Conservation (phyloP, 2,329 filamentous ascomycete species). For the Chaetomium globosum region DNA sequence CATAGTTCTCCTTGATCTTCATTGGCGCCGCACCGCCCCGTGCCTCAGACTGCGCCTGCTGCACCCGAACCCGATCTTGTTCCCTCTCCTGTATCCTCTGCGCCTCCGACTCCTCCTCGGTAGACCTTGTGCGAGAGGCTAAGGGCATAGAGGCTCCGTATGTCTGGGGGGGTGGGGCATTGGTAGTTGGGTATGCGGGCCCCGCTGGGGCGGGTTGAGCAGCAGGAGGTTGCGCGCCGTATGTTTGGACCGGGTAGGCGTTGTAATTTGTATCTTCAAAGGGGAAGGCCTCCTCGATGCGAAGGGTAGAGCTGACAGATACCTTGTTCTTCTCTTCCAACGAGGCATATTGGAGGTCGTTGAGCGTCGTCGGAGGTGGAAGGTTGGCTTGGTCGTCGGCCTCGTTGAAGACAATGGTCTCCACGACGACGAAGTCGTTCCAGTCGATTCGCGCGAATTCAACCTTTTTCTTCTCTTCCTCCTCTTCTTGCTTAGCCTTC, state of each 20-base stretch:
- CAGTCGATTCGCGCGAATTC: conserved; percentile 89
- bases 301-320: conserved; percentile 76
- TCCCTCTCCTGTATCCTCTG: conserved; percentile 65
- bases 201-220: conserved; percentile 41
- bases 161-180: conserved; percentile 46
- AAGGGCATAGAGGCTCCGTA: conserved; percentile 43
- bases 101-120: conserved; percentile 64
- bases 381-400: conserved; percentile 83
- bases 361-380: conserved; percentile 83
- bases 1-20: conserved; percentile 92
- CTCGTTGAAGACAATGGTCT: conserved; percentile 90
- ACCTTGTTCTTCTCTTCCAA: conserved; percentile 93
- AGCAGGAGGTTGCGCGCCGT: conserved; percentile 50
- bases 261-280: conserved; percentile 67
- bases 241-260: conserved; percentile 50
- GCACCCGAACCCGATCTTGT: conserved; percentile 64
- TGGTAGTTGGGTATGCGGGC: conserved; percentile 40
- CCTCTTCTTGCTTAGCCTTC: conserved; percentile 85
- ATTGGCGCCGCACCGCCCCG: conserved; percentile 69
- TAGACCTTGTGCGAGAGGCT: conserved; percentile 41
- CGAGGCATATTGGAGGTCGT: conserved; percentile 90
- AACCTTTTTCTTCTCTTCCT: conserved; percentile 76
- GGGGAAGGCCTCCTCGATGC: conserved; percentile 95
- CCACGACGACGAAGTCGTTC: conserved; percentile 95
- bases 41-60: conserved; percentile 77